A percentile compares a stretch with the other conserved stretches of the same genome.
These are phyloP conservation scores for Chytriomyces confervae DNA, from an alignment of 192 early-diverging fungal species.

Conservation along the genomic window DNA sequence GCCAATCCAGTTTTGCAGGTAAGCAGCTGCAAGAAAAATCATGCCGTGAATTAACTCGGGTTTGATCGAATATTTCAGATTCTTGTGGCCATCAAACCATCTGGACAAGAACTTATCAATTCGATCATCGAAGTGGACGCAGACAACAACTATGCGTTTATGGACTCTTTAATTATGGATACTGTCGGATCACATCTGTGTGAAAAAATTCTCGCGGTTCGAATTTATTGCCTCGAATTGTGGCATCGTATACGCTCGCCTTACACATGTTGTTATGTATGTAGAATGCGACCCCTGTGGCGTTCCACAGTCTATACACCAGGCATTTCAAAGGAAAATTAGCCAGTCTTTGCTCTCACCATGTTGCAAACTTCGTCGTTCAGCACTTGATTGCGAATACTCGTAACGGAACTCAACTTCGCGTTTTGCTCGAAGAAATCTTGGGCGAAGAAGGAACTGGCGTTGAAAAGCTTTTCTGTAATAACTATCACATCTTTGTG, in stretches of 20 bases:
- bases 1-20: conserved; percentile 84
- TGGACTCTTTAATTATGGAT: conserved; percentile 65
- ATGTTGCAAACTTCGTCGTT: conserved; percentile 83
- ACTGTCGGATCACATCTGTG: conserved; percentile 81
- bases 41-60: background rate
- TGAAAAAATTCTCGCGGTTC: conserved; percentile 63
- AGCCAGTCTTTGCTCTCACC: conserved; percentile 67
- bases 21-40: background rate
- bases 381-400: conserved; percentile 74
- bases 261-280: conserved; percentile 25
- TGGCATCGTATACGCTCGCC: background rate
- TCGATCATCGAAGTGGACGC: conserved; percentile 24
- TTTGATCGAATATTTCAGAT: conserved; percentile 1
- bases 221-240: background rate
- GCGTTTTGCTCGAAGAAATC: conserved; percentile 70
- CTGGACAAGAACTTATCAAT: conserved; percentile 27
- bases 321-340: conserved; percentile 69
- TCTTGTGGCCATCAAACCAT: conserved; percentile 22
- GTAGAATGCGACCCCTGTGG: conserved; percentile 52
- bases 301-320: conserved; percentile 70
- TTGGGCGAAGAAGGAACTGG: conserved; percentile 38
- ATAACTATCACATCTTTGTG: conserved; percentile 18
- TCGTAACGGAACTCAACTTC: conserved; percentile 63
- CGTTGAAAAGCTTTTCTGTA: conserved; percentile 68
- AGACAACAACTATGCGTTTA: conserved; percentile 40